These are phyloP conservation scores for Aulographum hederae DNA, from an alignment of 2,329 filamentous ascomycete genomes.

Conservation along the genomic window DNA sequence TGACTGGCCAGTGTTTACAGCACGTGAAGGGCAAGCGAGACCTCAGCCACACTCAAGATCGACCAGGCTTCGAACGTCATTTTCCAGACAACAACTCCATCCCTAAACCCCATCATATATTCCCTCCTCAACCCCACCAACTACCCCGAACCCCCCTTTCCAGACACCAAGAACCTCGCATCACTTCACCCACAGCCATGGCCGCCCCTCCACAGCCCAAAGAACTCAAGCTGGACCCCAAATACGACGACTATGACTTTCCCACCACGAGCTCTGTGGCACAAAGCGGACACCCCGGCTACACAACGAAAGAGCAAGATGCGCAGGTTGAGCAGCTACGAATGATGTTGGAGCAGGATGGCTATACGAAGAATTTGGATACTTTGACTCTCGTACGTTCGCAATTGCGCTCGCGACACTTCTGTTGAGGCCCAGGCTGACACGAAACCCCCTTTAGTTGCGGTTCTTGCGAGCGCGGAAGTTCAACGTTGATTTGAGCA, in stretches of 20 bases:
- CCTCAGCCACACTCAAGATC: too few species aligned
- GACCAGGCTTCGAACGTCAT: too few species aligned
- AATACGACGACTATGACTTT: slow-evolving; percentile 94
- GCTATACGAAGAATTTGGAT: slow-evolving; percentile 70
- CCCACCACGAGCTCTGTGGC: slow-evolving; percentile 56
- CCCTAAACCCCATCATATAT: too few species aligned
- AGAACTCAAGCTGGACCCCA: slow-evolving; percentile 46
- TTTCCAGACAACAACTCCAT: too few species aligned
- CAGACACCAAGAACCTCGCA: too few species aligned
- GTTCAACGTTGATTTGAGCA: slow-evolving; percentile 69
- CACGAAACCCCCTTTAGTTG: too few species aligned
- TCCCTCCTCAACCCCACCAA: too few species aligned
- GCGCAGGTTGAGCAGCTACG: slow-evolving; percentile 75
- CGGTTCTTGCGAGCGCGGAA: slow-evolving; percentile 88
- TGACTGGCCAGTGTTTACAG: too few species aligned
- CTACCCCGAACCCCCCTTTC: too few species aligned
- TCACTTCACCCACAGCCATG: too few species aligned
- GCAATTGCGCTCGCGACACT: slow-evolving; percentile 4
- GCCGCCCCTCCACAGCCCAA: too few species aligned
- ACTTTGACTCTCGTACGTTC: slow-evolving; percentile 66
- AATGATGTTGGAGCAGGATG: slow-evolving; percentile 64
- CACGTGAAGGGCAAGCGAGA: too few species aligned
- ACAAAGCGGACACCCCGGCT: slow-evolving; percentile 66
- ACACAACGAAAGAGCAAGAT: slow-evolving; percentile 74
- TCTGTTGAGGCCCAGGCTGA: slow-evolving; percentile 11